Conservation (phyloP, 2,329 filamentous ascomycete species). For the Byssothecium circinans region DNA sequence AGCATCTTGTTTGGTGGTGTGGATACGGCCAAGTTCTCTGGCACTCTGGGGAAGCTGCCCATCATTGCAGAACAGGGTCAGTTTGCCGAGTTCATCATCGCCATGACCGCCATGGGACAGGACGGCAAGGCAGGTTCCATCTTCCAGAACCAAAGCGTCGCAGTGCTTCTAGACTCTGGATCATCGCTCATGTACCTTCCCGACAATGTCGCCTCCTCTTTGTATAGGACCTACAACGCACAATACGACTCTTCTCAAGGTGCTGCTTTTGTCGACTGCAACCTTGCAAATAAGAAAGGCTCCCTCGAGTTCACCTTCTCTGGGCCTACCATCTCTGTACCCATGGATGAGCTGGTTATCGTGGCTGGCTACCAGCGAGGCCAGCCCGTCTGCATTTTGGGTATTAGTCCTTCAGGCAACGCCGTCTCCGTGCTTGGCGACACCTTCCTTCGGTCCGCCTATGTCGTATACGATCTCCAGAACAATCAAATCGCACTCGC, state of each 20-base stretch:
- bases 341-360: constrained; percentile 59
- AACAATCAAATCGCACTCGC: constrained; percentile 64
- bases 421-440: constrained; percentile 59
- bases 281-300: constrained; percentile 50
- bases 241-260: constrained; percentile 46
- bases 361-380: constrained; percentile 48
- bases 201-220: constrained; percentile 54
- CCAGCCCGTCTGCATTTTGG: constrained; percentile 50
- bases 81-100: constrained; percentile 59
- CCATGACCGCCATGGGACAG: constrained; percentile 51
- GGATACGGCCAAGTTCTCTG: constrained; percentile 72
- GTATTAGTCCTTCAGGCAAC: constrained; percentile 53
- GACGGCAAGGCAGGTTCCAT: constrained; percentile 49
- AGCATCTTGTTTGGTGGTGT: constrained; percentile 80
- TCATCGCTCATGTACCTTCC: constrained; percentile 74
- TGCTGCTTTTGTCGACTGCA: constrained; percentile 58
- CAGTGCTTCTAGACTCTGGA: constrained; percentile 72
- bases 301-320: constrained; percentile 62
- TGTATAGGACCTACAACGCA: constrained; percentile 48
- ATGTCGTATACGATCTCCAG: constrained; percentile 63
- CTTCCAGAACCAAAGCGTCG: constrained; percentile 46
- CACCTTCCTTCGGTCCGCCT: constrained; percentile 64
- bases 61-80: constrained; percentile 53
- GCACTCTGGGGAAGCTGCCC: constrained; percentile 63
- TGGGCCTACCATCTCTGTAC: constrained; percentile 56